phyloP scores from a whole-genome alignment of 2,329 filamentous ascomycete species.

The Microdochium nivale region DNA sequence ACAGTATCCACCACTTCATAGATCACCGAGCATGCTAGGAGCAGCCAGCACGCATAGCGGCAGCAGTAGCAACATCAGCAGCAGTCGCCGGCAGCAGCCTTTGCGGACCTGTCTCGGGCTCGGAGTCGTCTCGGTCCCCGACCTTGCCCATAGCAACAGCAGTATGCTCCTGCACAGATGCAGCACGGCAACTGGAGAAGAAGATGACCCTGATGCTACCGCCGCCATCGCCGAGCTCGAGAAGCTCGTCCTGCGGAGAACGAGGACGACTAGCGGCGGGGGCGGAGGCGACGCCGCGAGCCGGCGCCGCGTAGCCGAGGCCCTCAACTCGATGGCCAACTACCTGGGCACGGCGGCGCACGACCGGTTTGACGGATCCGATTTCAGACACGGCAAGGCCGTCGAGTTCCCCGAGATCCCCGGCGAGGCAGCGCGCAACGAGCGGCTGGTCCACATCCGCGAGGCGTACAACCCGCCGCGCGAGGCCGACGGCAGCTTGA shows the following conservation, averaged over 20 bases:
- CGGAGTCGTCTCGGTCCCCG: neutral
- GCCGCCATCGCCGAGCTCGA: neutral
- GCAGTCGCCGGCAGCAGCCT: neutral
- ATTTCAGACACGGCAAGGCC: constrained; percentile 36
- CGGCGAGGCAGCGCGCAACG: constrained; percentile 40
- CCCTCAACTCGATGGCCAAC: constrained; percentile 31
- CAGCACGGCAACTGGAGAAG: neutral
- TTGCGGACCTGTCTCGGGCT: constrained; percentile 2
- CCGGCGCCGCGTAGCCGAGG: constrained; percentile 31
- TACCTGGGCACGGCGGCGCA: constrained; percentile 37
- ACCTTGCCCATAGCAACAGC: neutral
- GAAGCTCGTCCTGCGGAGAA: neutral
- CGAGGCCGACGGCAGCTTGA: constrained; percentile 20
- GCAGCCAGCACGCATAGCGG: neutral
- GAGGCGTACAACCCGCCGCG: constrained; percentile 27
- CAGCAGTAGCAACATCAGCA: no score
- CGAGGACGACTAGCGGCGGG: neutral
- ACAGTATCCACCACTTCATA: neutral
- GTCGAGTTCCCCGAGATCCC: constrained; percentile 47
- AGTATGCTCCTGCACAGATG: constrained; percentile 1
- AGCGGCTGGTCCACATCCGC: constrained; percentile 25
- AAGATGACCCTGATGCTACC: no score
- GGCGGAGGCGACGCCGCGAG: constrained; percentile 21
- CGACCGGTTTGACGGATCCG: constrained; percentile 37
- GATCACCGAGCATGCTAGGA: neutral